These are phyloP conservation scores for Theobroma grandiflorum DNA, from an alignment of 441 rosid genomes.

Conservation along the genomic window DNA sequence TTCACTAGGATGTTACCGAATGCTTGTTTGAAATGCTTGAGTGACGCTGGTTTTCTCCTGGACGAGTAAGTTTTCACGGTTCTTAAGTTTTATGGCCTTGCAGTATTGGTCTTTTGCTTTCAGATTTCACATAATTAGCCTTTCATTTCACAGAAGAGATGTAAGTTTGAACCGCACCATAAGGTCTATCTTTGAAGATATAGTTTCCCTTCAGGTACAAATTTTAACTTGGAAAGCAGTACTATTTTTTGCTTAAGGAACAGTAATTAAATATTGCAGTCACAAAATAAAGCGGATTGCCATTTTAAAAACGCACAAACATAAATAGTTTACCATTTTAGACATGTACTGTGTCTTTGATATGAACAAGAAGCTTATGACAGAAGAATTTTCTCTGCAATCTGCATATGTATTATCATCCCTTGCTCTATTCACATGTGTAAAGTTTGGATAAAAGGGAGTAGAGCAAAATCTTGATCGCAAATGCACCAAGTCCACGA, in stretches of 20 bases:
- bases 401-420: background rate
- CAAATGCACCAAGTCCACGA: constrained; percentile 53
- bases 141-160: constrained; percentile 62
- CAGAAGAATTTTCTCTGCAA: background rate
- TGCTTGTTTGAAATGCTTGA: constrained; percentile 67
- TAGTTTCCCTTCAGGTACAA: constrained; percentile 72
- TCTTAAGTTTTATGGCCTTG: background rate
- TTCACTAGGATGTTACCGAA: constrained; percentile 57
- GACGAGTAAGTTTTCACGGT: constrained; percentile 51
- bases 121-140: background rate
- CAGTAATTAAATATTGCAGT: background rate
- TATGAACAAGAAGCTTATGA: background rate
- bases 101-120: background rate
- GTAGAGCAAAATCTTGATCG: constrained; percentile 60
- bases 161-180: constrained; percentile 59
- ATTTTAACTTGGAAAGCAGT: background rate
- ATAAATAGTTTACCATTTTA: background rate
- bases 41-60: constrained; percentile 71
- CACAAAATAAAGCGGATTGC: background rate
- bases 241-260: background rate
- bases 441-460: constrained; percentile 52
- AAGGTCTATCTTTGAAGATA: constrained; percentile 61
- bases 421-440: background rate
- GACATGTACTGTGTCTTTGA: background rate
- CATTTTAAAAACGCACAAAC: background rate